phyloP scores from a whole-genome alignment of 805 yeast species.

The Barnettozyma siamensis region DNA sequence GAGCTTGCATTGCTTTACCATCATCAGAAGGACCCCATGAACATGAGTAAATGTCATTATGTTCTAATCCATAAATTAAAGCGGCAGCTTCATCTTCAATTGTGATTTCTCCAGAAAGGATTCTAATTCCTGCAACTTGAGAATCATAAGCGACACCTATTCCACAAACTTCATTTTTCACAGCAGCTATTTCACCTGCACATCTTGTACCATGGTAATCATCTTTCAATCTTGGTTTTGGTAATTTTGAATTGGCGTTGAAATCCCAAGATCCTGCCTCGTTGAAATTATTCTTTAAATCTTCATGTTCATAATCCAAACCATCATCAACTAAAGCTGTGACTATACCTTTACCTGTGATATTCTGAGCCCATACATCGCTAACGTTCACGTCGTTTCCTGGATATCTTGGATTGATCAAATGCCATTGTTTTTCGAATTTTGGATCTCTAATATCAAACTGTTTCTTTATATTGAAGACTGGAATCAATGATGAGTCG shows the following conservation, averaged over 20 bases:
- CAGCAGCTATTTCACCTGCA: constrained; percentile 95
- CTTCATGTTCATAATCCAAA: constrained; percentile 72
- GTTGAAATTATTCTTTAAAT: constrained; percentile 63
- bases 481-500: constrained; percentile 47
- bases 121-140: constrained; percentile 84
- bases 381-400: constrained; percentile 86
- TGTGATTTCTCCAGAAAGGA: constrained; percentile 73
- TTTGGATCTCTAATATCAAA: constrained; percentile 75
- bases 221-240: constrained; percentile 72
- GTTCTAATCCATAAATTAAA: constrained; percentile 69
- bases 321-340: constrained; percentile 96
- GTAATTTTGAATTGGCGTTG: constrained; percentile 67
- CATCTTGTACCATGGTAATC: constrained; percentile 97
- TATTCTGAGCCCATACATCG: constrained; percentile 76
- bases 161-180: constrained; percentile 81
- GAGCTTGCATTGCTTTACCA: constrained; percentile 81
- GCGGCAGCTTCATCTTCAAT: constrained; percentile 91
- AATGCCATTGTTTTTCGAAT: constrained; percentile 87
- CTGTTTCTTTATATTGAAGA: constrained; percentile 41
- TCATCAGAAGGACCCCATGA: constrained; percentile 99
- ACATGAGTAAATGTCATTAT: constrained; percentile 91
- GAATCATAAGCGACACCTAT: constrained; percentile 91
- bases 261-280: constrained; percentile 89
- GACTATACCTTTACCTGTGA: constrained; percentile 76
- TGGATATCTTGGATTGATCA: constrained; percentile 64